Base-by-base conservation (phyloP, 139 green algal species). In the Ettlia oleoabundans region DNA sequence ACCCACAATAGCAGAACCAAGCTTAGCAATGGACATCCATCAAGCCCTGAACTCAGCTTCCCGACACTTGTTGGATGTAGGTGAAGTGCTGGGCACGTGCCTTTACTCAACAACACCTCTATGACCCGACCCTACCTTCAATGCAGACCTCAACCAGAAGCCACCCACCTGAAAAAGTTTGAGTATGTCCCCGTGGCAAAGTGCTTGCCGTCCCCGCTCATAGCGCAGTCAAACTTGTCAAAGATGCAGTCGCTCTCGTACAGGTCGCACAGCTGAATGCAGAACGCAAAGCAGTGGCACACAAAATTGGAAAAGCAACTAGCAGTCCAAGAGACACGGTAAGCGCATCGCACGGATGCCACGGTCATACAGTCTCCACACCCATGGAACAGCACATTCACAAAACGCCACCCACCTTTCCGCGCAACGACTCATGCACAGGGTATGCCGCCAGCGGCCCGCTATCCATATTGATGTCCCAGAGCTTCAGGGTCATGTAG, bases 191-290 rank as follows among this genome's bases (percentile, higher is more conserved):
- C 97, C 30, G 95, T 98, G 38, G 93, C 93, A n/a, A 97, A 87
- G 61, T 91, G 80, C 52, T 86, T 80, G 62, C 95, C 95, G 30
- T 92, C 83, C 15, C 93, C 92, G 70, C 91, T 97, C 62, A 97
- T 88, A 76, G 85, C 93, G 87, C 93, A 98, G 86, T 98, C 96
- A 84, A 99, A 99, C 91, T 99, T 99, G 91, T 99, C 97, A 80
- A 99, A 99, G 71, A 99, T 98, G 85, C 86, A 94, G 89, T 99
- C 97, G 81, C 96, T 99, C 89, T 99, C 97, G 86, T 99, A 99
- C 81, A 99, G 87, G 85, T 99, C 96, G 84, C 93, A 97, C 64
- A 99, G 88, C 92, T 96, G 89, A 86, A 28, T 47, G 72, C 43
- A 30, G 22, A 52, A n/a, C n/a, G n/a, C n/a, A n/a, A n/a, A n/a